Percentiles rank a stretch among this genome's conserved stretches.
These are phyloP conservation scores for Mimosa pudica DNA, from an alignment of 306 rosid species.

Conservation along the genomic window DNA sequence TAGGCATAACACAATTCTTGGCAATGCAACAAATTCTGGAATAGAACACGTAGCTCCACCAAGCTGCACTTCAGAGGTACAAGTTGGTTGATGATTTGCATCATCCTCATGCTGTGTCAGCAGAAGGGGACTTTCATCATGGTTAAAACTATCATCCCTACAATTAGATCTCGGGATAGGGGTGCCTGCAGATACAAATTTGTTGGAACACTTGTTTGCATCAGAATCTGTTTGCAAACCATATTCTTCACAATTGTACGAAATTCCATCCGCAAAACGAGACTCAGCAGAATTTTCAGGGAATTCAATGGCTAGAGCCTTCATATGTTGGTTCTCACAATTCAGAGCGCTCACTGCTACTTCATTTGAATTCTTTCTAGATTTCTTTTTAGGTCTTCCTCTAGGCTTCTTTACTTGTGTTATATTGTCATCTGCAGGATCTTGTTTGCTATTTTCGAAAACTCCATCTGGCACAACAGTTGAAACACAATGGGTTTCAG, in stretches of 20 bases:
- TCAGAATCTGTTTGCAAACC: slow-evolving; percentile 38
- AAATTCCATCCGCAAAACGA: slow-evolving; percentile 44
- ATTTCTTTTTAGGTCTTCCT: slow-evolving; percentile 66
- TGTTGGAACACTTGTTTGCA: slow-evolving; percentile 34
- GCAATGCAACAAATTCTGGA: slow-evolving; percentile 63
- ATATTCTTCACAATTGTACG: slow-evolving; percentile 38
- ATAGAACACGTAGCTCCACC: slow-evolving; percentile 41
- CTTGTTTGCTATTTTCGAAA: slow-evolving; percentile 38
- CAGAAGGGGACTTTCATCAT: slow-evolving; percentile 40
- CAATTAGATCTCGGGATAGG: slow-evolving; percentile 31
- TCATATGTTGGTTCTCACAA: slow-evolving; percentile 36
- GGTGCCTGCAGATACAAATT: slow-evolving; percentile 43
- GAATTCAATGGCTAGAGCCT: slow-evolving; percentile 44
- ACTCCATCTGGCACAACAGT: slow-evolving; percentile 37
- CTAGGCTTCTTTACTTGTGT: slow-evolving; percentile 55
- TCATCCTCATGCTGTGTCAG: slow-evolving; percentile 41
- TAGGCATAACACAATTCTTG: slow-evolving; percentile 68
- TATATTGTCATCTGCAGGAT: too few relatives aligned
- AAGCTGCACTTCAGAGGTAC: slow-evolving; percentile 42
- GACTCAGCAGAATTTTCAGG: slow-evolving; percentile 50
- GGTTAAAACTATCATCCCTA: slow-evolving; percentile 29
- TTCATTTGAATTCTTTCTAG: slow-evolving; percentile 39
- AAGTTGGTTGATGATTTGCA: slow-evolving; percentile 35
- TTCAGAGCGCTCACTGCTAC: slow-evolving; percentile 34
- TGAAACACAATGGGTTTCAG: slow-evolving; percentile 38